Evolutionary conservation across 1,139 yeast species (phyloP).

Genomic region (Scheffersomyces lignicola): DNA sequence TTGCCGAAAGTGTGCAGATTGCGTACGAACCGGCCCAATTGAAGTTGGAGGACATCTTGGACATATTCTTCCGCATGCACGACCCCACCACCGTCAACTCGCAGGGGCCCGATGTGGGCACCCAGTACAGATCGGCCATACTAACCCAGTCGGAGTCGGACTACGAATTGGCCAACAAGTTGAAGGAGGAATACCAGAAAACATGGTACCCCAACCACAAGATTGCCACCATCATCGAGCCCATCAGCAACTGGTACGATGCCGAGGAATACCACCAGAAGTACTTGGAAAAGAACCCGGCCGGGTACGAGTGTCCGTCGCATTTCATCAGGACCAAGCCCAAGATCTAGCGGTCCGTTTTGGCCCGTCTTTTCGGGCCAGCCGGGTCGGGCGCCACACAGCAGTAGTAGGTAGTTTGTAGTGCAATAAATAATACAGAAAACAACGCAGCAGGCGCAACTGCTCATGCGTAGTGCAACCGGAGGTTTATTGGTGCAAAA

Average conservation of each 20-base stretch:
- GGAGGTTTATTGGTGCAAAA: no score
- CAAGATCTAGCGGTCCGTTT: constrained; percentile 20
- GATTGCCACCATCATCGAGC: constrained; percentile 65
- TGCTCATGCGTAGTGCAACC: no score
- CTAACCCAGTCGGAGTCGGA: constrained; percentile 57
- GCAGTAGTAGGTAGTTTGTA: no score
- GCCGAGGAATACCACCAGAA: constrained; percentile 93
- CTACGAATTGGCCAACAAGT: constrained; percentile 27
- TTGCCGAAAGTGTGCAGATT: constrained; percentile 79
- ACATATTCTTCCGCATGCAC: constrained; percentile 87
- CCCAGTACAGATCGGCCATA: constrained; percentile 82
- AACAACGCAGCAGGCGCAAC: no score
- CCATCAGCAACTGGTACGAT: constrained; percentile 72
- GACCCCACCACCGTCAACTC: constrained; percentile 60
- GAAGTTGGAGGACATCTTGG: constrained; percentile 61
- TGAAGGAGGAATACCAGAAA: constrained; percentile 33
- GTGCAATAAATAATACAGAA: no score
- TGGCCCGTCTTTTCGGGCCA: no score
- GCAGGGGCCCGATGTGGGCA: constrained; percentile 83
- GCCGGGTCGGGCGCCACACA: no score
- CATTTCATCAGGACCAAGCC: constrained; percentile 62
- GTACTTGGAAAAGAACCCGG: constrained; percentile 75
- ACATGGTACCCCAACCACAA: constrained; percentile 45
- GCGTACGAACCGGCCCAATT: constrained; percentile 73
- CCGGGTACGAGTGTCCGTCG: constrained; percentile 87